Evolutionary conservation across 140 eudicot species (phyloP), one percentile per base, ranked within the genome.

Genomic region (Flaveria floridana): DNA sequence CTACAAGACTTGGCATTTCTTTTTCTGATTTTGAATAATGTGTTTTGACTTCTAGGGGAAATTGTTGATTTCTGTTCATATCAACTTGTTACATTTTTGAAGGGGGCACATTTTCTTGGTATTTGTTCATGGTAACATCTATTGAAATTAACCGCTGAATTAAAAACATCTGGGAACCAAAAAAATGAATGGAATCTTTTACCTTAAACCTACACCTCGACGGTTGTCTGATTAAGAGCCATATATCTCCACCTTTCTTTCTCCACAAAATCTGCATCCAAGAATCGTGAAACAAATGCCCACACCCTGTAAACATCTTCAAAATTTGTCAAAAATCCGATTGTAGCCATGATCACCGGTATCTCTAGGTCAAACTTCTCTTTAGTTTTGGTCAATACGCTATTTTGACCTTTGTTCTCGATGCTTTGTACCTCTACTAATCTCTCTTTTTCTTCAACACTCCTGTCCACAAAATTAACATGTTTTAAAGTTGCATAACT

Each of bases 191-290:
- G 37, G 65, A 79, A 77, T 68, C 58, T 56, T 70, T 51, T 2
- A 65, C 21, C 12, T 11, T 13, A 76, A 79, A 46, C 71, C 82
- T 88, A 87, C 66, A 87, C 87, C 83, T 88, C 95, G 76, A 91
- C 88, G 9, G 95, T 86, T 4, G 85, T 88, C 58, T 85, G 96
- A 82, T 93, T 93, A 76, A 93, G 89, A 61, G 98, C 96, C 89
- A 72, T 85, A 69, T 94, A 94, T 66, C 97, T 89, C 97, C 99
- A 90, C 47, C 91, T 75, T 68, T 94, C 99, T 78, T 90, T 94
- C 89, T 94, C 97, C 69, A 88, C 97, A 80, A 88, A 90, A 84
- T 94, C 97, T 7, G 97, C 99, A 90, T 94, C 99, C 84, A 90
- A 71, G 80, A 90, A 94, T 72, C 86, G 78, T 2, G 99, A 77